Percentiles rank a stretch among this genome's conserved stretches.
Evolutionary conservation across 192 early-diverging fungal species (phyloP).

Genomic region (Coemansia sp.): DNA sequence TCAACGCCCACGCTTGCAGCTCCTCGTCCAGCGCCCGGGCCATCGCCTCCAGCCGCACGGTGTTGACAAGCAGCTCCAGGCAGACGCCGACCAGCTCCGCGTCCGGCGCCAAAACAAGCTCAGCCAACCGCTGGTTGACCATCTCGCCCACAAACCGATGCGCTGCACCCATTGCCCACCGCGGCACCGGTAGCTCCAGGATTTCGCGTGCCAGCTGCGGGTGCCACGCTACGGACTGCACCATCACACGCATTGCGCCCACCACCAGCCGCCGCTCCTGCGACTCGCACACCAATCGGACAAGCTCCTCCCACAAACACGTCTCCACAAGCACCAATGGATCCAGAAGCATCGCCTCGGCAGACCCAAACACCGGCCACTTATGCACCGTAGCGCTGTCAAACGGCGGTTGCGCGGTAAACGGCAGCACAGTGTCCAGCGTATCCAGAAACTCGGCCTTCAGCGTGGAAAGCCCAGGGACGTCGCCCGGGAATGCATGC

Average conservation of each 20-base stretch:
- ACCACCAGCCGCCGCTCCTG: constrained; percentile 40
- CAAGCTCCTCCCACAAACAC: constrained; percentile 51
- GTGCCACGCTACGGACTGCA: constrained; percentile 48
- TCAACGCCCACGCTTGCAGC: constrained; percentile 23
- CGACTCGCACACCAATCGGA: constrained; percentile 30
- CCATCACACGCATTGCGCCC: constrained; percentile 41
- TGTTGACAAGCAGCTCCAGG: constrained; percentile 50
- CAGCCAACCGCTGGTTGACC: constrained; percentile 29
- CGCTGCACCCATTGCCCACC: constrained; percentile 1
- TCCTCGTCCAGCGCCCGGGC: constrained; percentile 45
- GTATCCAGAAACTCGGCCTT: constrained; percentile 39
- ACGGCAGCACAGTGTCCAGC: constrained; percentile 42
- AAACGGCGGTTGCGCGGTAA: constrained; percentile 28
- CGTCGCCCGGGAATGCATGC: constrained; percentile 13
- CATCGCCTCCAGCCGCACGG: constrained; percentile 47
- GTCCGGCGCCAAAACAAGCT: constrained; percentile 44
- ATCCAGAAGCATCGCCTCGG: constrained; percentile 24
- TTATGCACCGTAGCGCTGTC: constrained; percentile 16
- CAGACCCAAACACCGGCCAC: constrained; percentile 33
- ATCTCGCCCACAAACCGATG: constrained; percentile 20
- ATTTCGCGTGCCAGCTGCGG: constrained; percentile 52
- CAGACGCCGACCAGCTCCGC: constrained; percentile 33
- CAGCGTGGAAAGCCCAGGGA: constrained; percentile 2
- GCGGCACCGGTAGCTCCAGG: constrained; percentile 32
- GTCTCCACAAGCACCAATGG: constrained; percentile 42